A percentile compares a stretch with the other conserved stretches of the same genome.
phyloP scores from a whole-genome alignment of 768 basidiomycete genomes.

The Coprinopsis strossmayeri region DNA sequence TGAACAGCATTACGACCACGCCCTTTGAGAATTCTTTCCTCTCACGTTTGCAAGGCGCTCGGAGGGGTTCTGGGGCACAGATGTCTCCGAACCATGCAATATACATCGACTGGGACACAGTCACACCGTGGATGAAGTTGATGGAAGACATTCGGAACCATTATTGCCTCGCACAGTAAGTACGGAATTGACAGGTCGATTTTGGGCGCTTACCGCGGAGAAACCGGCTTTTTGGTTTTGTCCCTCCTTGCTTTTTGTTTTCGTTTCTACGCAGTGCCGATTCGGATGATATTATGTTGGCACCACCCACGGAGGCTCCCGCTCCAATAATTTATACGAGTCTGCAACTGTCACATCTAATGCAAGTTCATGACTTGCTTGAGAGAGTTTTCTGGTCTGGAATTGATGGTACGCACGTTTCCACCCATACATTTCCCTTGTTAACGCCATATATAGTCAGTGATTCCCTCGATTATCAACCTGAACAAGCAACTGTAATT shows the following conservation, averaged over 20 bases:
- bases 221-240: not conserved
- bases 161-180: constrained; percentile 55
- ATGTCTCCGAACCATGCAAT: constrained; percentile 27
- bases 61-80: constrained; percentile 14
- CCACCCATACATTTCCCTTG: not conserved
- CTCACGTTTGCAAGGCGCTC: constrained; percentile 51
- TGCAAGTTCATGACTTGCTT: constrained; percentile 68
- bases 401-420: constrained; percentile 50
- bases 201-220: not conserved
- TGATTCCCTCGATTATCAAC: constrained; percentile 60
- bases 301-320: constrained; percentile 26
- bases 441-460: constrained; percentile 37
- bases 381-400: constrained; percentile 69
- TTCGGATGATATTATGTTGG: not conserved
- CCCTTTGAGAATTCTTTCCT: constrained; percentile 61
- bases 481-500: constrained; percentile 71
- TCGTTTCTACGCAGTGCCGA: not conserved
- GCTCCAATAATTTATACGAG: constrained; percentile 61
- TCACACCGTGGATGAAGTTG: constrained; percentile 67
- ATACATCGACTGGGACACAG: constrained; percentile 67
- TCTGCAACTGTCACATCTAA: constrained; percentile 52
- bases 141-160: constrained; percentile 70
- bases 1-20: constrained; percentile 54
- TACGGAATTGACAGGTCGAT: constrained; percentile 1
- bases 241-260: not conserved